A percentile compares a stretch with the other conserved stretches of the same genome.
These are phyloP conservation scores for Zostera marina DNA, from an alignment of 116 monocot species.

Conservation along the genomic window DNA sequence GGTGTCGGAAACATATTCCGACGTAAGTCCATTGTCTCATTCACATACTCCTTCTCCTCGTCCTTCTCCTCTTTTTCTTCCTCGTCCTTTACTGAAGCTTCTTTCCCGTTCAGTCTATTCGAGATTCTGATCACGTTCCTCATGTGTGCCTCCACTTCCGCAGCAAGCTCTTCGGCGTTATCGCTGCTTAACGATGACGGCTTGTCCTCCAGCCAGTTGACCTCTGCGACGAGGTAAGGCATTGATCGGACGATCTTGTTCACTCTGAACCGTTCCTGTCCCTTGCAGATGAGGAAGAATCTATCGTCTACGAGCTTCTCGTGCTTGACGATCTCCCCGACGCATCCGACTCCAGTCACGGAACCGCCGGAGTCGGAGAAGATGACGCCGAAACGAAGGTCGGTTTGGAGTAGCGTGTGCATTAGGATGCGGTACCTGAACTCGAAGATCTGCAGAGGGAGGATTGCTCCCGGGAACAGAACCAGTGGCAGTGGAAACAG, in stretches of 20 bases:
- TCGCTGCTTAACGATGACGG: conserved; percentile 6
- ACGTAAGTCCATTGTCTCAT: conserved; percentile 13
- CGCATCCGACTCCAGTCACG: conserved; percentile 26
- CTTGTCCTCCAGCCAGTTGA: conserved; percentile 26
- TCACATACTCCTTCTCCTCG: conserved; percentile 7
- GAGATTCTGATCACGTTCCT: conserved; percentile 25
- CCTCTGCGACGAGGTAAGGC: conserved; percentile 27
- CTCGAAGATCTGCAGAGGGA: conserved; percentile 36
- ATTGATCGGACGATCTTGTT: conserved; percentile 9
- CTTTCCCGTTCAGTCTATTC: conserved; percentile 29
- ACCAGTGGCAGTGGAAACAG: conserved; percentile 28
- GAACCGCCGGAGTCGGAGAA: conserved; percentile 24
- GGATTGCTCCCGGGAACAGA: conserved; percentile 28
- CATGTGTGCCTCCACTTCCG: conserved; percentile 28
- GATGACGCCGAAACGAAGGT: conserved; percentile 25
- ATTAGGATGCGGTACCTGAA: conserved; percentile 34
- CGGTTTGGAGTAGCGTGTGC: conserved; percentile 31
- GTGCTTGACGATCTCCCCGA: conserved; percentile 30
- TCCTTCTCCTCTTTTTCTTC: conserved; percentile 5
- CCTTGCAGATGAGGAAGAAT: conserved; percentile 36
- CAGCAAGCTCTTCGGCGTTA: conserved; percentile 14
- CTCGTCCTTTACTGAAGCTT: background rate
- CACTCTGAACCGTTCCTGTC: conserved; percentile 31
- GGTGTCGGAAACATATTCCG: conserved; percentile 25
- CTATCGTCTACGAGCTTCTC: conserved; percentile 31